Evolutionary conservation across 495 filamentous ascomycete genomes (phyloP).

Genomic region (Aspergillus sclerotiicarbonarius): DNA sequence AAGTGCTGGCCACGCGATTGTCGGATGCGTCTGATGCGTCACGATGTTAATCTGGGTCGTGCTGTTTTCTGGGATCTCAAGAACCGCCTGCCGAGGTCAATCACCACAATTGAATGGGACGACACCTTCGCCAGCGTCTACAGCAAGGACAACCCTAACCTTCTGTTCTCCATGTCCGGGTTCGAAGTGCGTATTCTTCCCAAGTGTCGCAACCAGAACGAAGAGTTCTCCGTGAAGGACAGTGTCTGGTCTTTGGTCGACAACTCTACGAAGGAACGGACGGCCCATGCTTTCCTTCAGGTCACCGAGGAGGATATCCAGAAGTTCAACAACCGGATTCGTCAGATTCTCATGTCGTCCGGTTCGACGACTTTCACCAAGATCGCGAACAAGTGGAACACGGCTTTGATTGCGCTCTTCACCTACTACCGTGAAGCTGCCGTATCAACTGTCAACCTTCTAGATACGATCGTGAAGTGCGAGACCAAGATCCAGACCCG

Average conservation of each 20-base stretch:
- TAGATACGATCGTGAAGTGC: slow-evolving; percentile 99
- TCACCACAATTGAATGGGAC: slow-evolving; percentile 99
- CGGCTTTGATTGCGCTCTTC: slow-evolving; percentile 95
- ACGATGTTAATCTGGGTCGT: slow-evolving; percentile 97
- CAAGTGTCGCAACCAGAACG: slow-evolving; percentile 91
- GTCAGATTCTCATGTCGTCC: slow-evolving; percentile 98
- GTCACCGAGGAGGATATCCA: slow-evolving; percentile 98
- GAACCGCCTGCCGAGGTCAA: slow-evolving; percentile 88
- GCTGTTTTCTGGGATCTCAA: slow-evolving; percentile 99
- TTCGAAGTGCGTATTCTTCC: slow-evolving; percentile 98
- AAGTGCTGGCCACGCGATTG: slow-evolving; percentile 99
- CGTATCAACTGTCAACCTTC: slow-evolving; percentile 90
- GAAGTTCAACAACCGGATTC: slow-evolving; percentile 98
- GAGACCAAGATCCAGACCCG: slow-evolving; percentile 99
- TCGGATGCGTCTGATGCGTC: slow-evolving; percentile 96
- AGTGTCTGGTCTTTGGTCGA: slow-evolving; percentile 98
- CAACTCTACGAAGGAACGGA: slow-evolving; percentile 93
- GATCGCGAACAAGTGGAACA: slow-evolving; percentile 99
- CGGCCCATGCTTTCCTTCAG: slow-evolving; percentile 96
- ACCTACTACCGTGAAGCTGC: slow-evolving; percentile 99
- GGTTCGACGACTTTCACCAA: slow-evolving; percentile 99
- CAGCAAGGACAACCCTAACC: slow-evolving; percentile 95
- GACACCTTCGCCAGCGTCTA: slow-evolving; percentile 99
- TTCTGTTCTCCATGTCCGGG: slow-evolving; percentile 96
- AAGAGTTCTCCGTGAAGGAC: slow-evolving; percentile 96